Percentiles rank a stretch among this genome's conserved stretches.
phyloP scores from a whole-genome alignment of 352 stramenopile genomes.

The Phytophthora melonis region DNA sequence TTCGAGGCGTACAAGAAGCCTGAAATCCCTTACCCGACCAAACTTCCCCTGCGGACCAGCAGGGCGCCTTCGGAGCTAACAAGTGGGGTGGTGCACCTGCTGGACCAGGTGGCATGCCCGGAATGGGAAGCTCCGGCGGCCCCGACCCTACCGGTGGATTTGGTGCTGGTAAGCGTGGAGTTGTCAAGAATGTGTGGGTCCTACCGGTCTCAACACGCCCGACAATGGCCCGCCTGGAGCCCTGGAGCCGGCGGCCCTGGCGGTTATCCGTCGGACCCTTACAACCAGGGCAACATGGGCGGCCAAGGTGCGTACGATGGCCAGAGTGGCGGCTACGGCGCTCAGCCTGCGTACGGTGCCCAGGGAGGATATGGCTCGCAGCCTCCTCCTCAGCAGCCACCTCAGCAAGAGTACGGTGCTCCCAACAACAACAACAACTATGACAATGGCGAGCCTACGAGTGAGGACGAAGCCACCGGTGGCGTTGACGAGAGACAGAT shows the following conservation, averaged over 20 bases:
- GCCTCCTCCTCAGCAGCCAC: constrained; percentile 34
- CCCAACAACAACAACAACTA: constrained; percentile 53
- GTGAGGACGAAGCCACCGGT: constrained; percentile 41
- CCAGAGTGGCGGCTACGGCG: constrained; percentile 49
- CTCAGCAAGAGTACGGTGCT: constrained; percentile 56
- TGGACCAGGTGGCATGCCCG: constrained; percentile 41
- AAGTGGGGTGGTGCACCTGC: constrained; percentile 61
- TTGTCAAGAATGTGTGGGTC: constrained; percentile 89
- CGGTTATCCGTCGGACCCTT: constrained; percentile 50
- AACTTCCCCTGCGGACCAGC: constrained; percentile 71
- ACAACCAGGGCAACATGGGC: constrained; percentile 40
- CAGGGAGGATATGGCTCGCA: constrained; percentile 48
- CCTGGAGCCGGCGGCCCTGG: constrained; percentile 32
- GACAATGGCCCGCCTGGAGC: constrained; percentile 46
- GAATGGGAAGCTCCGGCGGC: constrained; percentile 38
- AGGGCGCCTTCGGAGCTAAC: constrained; percentile 58
- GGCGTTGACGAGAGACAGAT: constrained; percentile 79
- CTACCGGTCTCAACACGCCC: constrained; percentile 73
- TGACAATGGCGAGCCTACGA: constrained; percentile 63
- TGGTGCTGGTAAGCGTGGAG: constrained; percentile 53
- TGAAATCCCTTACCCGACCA: constrained; percentile 88
- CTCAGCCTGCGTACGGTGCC: constrained; percentile 47
- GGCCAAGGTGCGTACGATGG: constrained; percentile 42
- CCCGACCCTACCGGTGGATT: constrained; percentile 55
- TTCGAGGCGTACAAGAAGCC: constrained; percentile 92